phyloP scores from a whole-genome alignment of 805 yeast genomes.

The Barnettozyma pratensis region DNA sequence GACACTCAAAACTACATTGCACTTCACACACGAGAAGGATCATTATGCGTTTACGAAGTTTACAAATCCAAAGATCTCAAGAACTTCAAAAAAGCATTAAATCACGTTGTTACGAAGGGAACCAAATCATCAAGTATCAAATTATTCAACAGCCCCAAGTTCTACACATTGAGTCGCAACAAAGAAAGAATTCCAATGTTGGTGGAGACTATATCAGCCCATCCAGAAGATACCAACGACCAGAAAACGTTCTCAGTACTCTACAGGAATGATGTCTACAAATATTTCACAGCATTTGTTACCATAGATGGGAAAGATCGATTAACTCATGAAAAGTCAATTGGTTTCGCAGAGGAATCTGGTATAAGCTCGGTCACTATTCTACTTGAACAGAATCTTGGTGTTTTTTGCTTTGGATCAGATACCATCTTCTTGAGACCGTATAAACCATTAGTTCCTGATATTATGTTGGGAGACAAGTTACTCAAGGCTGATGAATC shows the following conservation, averaged over 20 bases:
- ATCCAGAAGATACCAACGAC: conserved; percentile 7
- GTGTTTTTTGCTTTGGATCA: conserved; percentile 1
- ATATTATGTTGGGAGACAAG: not conserved
- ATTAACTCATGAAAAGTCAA: not conserved
- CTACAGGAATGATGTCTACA: conserved; percentile 7
- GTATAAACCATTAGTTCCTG: not conserved
- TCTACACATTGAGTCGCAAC: conserved; percentile 11
- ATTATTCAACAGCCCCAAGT: conserved; percentile 12
- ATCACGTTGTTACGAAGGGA: not conserved
- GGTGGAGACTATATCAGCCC: conserved; percentile 10
- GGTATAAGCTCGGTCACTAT: not conserved
- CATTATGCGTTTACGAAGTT: conserved; percentile 8
- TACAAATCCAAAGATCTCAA: conserved; percentile 9
- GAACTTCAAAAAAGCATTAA: conserved; percentile 14
- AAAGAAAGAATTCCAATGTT: conserved; percentile 13
- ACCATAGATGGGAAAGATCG: not conserved
- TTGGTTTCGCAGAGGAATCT: not conserved
- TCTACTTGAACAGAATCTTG: conserved; percentile 1
- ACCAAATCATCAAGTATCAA: conserved; percentile 1
- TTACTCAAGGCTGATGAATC: conserved; percentile 1
- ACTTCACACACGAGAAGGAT: conserved; percentile 17
- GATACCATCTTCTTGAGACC: not conserved
- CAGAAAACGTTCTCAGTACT: conserved; percentile 1
- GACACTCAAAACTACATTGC: conserved; percentile 11
- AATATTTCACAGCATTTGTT: conserved; percentile 2